Evolutionary conservation across 768 basidiomycete species (phyloP), one percentile per base, ranked within the genome.

Genomic region (Leccinum olivaceopallidum): DNA sequence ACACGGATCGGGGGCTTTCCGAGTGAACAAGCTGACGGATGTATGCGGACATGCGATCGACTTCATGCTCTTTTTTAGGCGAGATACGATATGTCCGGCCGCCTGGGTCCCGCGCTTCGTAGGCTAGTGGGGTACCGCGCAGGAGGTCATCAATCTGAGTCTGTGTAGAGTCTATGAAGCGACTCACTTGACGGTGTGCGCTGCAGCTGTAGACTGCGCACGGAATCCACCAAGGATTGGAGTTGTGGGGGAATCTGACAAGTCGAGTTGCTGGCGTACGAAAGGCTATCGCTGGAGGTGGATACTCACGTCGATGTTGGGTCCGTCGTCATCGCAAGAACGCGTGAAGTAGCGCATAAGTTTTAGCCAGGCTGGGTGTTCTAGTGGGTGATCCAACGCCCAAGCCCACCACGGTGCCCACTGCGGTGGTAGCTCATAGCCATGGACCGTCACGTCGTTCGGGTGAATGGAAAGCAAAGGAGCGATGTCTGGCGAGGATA

Each of bases 21-120:
- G 71, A 60, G 26, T 59, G 55, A 26, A 64, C 55, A 32, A 86
- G 68, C 18, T 65, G 67, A 42, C 71, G 67, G 28, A 88, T 76
- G 72, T 83, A 88, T 7, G 78, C 71, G 18, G 79, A 75, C 88
- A 90, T 90, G 53, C 82, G 81, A 1, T 74, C 64, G 51, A 92
- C 87, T 69, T 92, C 90, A 63, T 92, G 89, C 3, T 76, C 75
- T 69, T 92, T 92, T 71, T 92, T 92, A 6, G 88, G 88, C 5
- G 88, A 89, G 83, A 89, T 86, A 16, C 89, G 86, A 34, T 71
- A 70, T 28, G 60, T 39, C 22, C 65, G 62, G 57, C 55, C 49
- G 47, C 58, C 49, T 18, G 52, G 57, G 30, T 22, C 24, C 50
- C 37, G 44, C 16, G 54, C 57, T 49, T 61, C 58, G 57, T 62